These are phyloP conservation scores for Lachnellula cervina DNA, from an alignment of 2,329 filamentous ascomycete species.

Conservation along the genomic window DNA sequence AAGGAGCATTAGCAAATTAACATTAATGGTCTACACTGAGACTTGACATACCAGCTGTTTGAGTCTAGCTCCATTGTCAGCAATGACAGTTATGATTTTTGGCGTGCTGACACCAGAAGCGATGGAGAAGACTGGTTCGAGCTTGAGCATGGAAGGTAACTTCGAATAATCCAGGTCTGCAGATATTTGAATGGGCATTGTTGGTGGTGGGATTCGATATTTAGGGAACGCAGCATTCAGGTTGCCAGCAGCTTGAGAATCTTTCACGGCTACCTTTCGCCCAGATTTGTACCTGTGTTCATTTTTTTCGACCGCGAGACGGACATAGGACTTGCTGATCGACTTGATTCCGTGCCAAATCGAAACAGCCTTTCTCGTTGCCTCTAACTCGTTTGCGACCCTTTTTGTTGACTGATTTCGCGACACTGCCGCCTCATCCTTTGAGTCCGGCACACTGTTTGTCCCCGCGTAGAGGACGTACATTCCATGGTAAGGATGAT, in stretches of 20 bases:
- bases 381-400: constrained; percentile 55
- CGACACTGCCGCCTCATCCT: constrained; percentile 70
- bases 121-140: constrained; percentile 74
- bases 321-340: constrained; percentile 63
- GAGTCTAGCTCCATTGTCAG: constrained; percentile 71
- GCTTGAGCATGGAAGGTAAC: constrained; percentile 67
- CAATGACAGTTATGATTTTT: constrained; percentile 82
- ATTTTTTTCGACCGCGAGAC: constrained; percentile 61
- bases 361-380: constrained; percentile 43
- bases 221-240: constrained; percentile 59
- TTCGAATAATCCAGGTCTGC: constrained; percentile 69
- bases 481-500: constrained; percentile 96
- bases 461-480: constrained; percentile 90
- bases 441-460: constrained; percentile 61
- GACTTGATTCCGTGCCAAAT: constrained; percentile 71
- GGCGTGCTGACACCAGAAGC: constrained; percentile 88
- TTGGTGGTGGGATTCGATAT: constrained; percentile 78
- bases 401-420: constrained; percentile 68
- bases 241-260: constrained; percentile 56
- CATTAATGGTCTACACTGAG: background rate
- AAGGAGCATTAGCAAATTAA: constrained; percentile 18
- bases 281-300: constrained; percentile 63
- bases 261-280: constrained; percentile 57
- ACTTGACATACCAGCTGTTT: constrained; percentile 66
- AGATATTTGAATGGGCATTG: constrained; percentile 75